phyloP scores from a whole-genome alignment of 1,139 yeast species.

The Debaryomyces fabryi region DNA sequence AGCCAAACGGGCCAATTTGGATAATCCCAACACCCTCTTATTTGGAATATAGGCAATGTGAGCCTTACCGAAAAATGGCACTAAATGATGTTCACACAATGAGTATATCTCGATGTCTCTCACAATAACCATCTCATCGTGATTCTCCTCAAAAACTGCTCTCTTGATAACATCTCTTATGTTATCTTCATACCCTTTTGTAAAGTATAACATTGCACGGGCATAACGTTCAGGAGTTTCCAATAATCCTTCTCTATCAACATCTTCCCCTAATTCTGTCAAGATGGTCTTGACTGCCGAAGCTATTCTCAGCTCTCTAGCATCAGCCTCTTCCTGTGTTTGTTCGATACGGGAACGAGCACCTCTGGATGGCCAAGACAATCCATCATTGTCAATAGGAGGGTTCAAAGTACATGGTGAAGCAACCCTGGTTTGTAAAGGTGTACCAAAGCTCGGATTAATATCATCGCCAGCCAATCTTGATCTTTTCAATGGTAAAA shows the following conservation, averaged over 20 bases:
- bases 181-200: constrained; percentile 95
- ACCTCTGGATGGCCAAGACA: constrained; percentile 94
- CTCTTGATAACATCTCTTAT: constrained; percentile 87
- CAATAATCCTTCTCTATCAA: constrained; percentile 80
- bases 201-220: constrained; percentile 91
- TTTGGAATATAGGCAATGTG: constrained; percentile 97
- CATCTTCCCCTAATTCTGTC: constrained; percentile 89
- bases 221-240: constrained; percentile 98
- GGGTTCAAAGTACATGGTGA: constrained; percentile 83
- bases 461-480: constrained; percentile 19
- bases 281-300: constrained; percentile 82
- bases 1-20: constrained; percentile 91
- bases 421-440: constrained; percentile 76
- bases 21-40: constrained; percentile 89
- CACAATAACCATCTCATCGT: constrained; percentile 98
- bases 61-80: constrained; percentile 95
- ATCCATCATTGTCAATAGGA: constrained; percentile 86
- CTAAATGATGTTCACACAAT: constrained; percentile 95
- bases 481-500: constrained; percentile 29
- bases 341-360: constrained; percentile 75
- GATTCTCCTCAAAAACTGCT: constrained; percentile 97
- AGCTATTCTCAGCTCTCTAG: constrained; percentile 75
- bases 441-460: constrained; percentile 28
- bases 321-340: constrained; percentile 59
- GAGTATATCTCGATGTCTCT: constrained; percentile 92